Conservation (phyloP, 1,139 yeast species). For the Kodamaea plutei region DNA sequence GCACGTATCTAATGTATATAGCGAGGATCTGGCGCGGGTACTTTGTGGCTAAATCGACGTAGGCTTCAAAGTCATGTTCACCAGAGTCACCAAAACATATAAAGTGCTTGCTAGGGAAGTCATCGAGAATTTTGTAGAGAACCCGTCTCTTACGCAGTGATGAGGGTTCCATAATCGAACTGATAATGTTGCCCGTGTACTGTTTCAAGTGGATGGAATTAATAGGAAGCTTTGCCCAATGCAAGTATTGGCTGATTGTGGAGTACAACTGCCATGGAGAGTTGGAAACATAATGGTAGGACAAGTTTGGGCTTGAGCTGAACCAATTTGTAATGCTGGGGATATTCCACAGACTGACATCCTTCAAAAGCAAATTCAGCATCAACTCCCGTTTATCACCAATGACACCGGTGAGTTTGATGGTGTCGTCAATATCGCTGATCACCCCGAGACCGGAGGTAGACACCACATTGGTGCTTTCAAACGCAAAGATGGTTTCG, state of each 20-base stretch:
- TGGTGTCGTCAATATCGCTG: conserved; percentile 93
- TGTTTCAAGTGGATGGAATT: conserved; percentile 85
- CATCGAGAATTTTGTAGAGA: conserved; percentile 59
- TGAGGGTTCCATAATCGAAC: conserved; percentile 83
- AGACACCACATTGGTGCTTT: conserved; percentile 40
- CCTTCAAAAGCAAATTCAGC: conserved; percentile 68
- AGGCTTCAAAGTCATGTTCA: conserved; percentile 91
- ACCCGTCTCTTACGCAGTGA: conserved; percentile 72
- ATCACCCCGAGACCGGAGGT: conserved; percentile 65
- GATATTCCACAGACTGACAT: conserved; percentile 61
- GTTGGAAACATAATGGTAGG: conserved; percentile 89
- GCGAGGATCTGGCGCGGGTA: conserved; percentile 65
- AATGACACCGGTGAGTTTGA: conserved; percentile 82
- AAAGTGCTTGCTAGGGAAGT: conserved; percentile 75
- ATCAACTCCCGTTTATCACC: conserved; percentile 83
- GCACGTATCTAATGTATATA: conserved; percentile 78
- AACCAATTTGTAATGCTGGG: conserved; percentile 77
- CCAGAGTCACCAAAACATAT: conserved; percentile 93
- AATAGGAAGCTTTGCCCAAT: conserved; percentile 54
- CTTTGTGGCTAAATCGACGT: conserved; percentile 59
- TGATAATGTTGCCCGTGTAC: conserved; percentile 74
- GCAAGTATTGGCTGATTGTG: conserved; percentile 57
- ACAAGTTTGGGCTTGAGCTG: conserved; percentile 35
- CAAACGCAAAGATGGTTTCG: conserved; percentile 44
- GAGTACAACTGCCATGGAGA: conserved; percentile 89